Evolutionary conservation across 345 rosid genomes (phyloP), one percentile per base, ranked within the genome.

Genomic region (Eucalyptus regnans): DNA sequence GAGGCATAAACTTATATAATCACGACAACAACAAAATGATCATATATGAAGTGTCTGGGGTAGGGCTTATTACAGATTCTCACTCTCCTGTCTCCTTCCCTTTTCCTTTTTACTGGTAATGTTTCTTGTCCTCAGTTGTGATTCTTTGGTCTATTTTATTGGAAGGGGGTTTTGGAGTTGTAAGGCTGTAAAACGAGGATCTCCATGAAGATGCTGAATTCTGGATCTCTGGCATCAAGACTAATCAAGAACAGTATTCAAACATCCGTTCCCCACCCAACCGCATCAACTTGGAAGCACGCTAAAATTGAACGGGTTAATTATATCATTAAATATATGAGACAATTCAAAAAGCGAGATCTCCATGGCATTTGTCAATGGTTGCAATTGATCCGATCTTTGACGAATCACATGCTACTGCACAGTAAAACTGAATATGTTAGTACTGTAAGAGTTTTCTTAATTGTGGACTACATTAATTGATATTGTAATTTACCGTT

Each of bases 401-500:
- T 20, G 7, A 33, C 44, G 0, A 18, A 41, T 4, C 41, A 4
- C 41, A 4, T 41, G 41, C 41, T 37, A 37, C 41, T 37, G 25
- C 0, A 52, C 0, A 52, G 2, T 52, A 52, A 52, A 5, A 52
- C 4, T 0, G 0, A 18, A 52, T 0, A 52, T 52, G 23, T 18
- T 52, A 52, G 23, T 0, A n/a, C n/a, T n/a, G n/a, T n/a, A n/a
- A n/a, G n/a, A n/a, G n/a, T n/a, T n/a, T n/a, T n/a, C n/a, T n/a
- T n/a, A n/a, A n/a, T n/a, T n/a, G n/a, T n/a, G n/a, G n/a, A n/a
- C n/a, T n/a, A n/a, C n/a, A n/a, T n/a, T n/a, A n/a, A n/a, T n/a
- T n/a, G n/a, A n/a, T n/a, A n/a, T n/a, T n/a, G n/a, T n/a, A n/a
- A n/a, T n/a, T n/a, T n/a, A n/a, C n/a, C n/a, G n/a, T n/a, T n/a